Base-by-base conservation (phyloP, 1,284 basidiomycete species). In the Malassezia vespertilionis region DNA sequence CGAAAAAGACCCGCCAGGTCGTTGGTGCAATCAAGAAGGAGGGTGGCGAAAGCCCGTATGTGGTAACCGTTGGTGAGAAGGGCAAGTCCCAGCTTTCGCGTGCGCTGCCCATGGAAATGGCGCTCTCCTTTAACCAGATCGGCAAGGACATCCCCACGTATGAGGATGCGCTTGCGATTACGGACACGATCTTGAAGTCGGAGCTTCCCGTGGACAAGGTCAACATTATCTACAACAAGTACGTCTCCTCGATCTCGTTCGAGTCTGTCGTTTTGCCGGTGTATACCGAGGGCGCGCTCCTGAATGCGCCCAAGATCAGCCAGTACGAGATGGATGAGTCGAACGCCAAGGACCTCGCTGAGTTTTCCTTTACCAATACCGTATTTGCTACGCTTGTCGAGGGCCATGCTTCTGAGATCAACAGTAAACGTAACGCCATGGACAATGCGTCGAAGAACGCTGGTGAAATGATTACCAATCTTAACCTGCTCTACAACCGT, bases 401-500 rank as follows among this genome's bases (percentile, higher is more conserved):
- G 75, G 84, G 82, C 53, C 90, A 96, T 73, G 91, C 93, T 52
- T 87, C 89, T 63, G 91, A 97, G 75, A 85, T 84, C 72, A 84
- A 82, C 67, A 69, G 51, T 33, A 69, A 60, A 61, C 84, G 91
- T 63, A 96, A 93, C 66, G 91, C 93, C 71, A 99, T 99, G 91
- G 91, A 97, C 81, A 97, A 91, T 71, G 93, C 91, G 42, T 91
- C 90, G 59, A 97, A 77, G 82, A 97, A 97, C 75, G 93, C 91
- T 49, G 78, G 76, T 42, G 67, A 65, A 58, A 72, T 73, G 69
- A 72, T 70, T 52, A 57, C 55, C 18, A 56, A 50, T 37, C 56
- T 70, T 33, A 59, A 66, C 54, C 65, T 70, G 65, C 46, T 67
- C 32, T 72, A 91, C 81, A 96, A 96, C 76, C 86, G 91, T 80